Percentiles rank a stretch among this genome's conserved stretches.
Conservation (phyloP, 805 yeast species). For the Saccharomycopsis guyanensis region DNA sequence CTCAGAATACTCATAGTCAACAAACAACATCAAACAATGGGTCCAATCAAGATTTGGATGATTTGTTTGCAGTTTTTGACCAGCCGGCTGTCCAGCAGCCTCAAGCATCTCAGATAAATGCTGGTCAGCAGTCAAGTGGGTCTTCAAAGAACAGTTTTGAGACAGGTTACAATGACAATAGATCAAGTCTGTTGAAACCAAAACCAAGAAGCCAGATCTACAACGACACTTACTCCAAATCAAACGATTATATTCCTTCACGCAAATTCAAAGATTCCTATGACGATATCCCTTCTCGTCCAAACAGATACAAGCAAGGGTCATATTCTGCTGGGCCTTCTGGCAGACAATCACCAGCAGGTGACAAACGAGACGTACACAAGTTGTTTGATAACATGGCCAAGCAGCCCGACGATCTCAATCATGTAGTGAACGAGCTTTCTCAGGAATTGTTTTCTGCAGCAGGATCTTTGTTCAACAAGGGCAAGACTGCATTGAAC, state of each 20-base stretch:
- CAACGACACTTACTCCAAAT: background rate
- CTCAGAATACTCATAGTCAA: background rate
- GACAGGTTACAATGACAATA: too few relatives aligned
- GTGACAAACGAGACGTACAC: slow-evolving; percentile 10
- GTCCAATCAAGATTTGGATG: slow-evolving; percentile 25
- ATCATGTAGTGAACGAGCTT: slow-evolving; percentile 12
- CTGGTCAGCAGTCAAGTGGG: background rate
- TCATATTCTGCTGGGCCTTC: background rate
- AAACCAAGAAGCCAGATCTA: background rate
- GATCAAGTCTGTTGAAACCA: background rate
- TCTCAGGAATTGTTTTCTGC: slow-evolving; percentile 23
- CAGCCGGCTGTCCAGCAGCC: slow-evolving; percentile 15
- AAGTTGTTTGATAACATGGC: slow-evolving; percentile 12
- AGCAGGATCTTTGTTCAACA: slow-evolving; percentile 27
- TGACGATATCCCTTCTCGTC: background rate
- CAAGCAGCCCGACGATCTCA: slow-evolving; percentile 8
- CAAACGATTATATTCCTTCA: background rate
- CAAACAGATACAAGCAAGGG: background rate
- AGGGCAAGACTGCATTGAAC: slow-evolving; percentile 28
- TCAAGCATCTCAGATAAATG: background rate
- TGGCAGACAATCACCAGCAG: background rate
- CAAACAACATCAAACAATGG: too few relatives aligned
- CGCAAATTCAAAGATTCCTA: background rate
- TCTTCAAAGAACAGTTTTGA: too few relatives aligned
- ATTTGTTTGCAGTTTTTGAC: slow-evolving; percentile 29